Evolutionary conservation across 805 yeast species (phyloP).

Genomic region (Debaryomyces tyrocola): DNA sequence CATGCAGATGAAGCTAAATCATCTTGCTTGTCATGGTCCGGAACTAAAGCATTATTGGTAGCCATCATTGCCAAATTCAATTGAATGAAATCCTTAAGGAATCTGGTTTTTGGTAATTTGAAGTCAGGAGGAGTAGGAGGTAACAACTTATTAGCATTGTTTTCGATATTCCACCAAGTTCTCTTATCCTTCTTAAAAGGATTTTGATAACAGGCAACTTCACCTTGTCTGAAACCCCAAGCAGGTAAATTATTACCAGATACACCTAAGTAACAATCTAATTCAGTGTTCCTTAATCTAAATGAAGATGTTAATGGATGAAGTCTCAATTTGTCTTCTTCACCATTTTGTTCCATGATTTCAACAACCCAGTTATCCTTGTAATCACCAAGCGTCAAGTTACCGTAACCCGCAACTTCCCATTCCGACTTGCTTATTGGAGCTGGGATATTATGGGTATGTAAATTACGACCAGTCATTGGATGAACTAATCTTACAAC

Average conservation of each 20-base stretch:
- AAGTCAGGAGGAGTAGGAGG: constrained; percentile 62
- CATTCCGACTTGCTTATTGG: constrained; percentile 54
- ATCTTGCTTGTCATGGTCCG: constrained; percentile 71
- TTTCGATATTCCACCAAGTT: constrained; percentile 87
- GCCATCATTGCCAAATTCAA: constrained; percentile 81
- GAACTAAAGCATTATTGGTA: constrained; percentile 77
- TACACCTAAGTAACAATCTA: constrained; percentile 85
- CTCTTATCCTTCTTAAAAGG: constrained; percentile 76
- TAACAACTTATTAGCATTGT: constrained; percentile 58
- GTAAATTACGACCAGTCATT: constrained; percentile 63
- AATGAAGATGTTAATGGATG: constrained; percentile 86
- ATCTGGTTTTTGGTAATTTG: constrained; percentile 71
- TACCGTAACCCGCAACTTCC: constrained; percentile 78
- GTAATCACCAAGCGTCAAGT: constrained; percentile 59
- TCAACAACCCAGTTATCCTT: constrained; percentile 81
- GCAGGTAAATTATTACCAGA: constrained; percentile 81
- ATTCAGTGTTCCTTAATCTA: constrained; percentile 63
- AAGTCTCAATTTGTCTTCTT: constrained; percentile 52
- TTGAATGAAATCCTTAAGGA: constrained; percentile 68
- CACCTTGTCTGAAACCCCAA: constrained; percentile 99
- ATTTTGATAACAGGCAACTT: constrained; percentile 74
- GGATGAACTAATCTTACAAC: constrained; percentile 62
- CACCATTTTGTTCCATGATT: constrained; percentile 57
- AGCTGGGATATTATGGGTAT: constrained; percentile 66
- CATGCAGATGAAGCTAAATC: constrained; percentile 74